These are phyloP conservation scores for Nasturtium officinale DNA, from an alignment of 345 rosid species.

Conservation along the genomic window DNA sequence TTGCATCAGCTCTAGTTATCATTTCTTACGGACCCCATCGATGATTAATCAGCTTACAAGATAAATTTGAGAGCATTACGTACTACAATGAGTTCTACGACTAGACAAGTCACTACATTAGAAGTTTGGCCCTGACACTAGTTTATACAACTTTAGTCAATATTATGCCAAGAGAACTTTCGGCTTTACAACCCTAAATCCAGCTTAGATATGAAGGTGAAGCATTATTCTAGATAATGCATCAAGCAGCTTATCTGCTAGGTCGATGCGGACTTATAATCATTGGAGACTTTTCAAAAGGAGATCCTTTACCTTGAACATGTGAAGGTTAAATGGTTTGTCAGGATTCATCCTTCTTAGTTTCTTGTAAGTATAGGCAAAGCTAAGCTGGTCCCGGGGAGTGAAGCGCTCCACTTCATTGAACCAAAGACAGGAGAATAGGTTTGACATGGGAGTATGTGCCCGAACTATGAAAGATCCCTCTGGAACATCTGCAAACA, in stretches of 20 bases:
- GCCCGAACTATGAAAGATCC: constrained; percentile 94
- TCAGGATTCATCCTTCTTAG: constrained; percentile 75
- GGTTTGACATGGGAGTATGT: constrained; percentile 96
- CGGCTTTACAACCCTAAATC: background rate
- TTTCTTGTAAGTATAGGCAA: constrained; percentile 84
- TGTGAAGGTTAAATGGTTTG: constrained; percentile 80
- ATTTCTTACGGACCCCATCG: background rate
- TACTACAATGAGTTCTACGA: constrained; percentile 14
- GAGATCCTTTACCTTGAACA: constrained; percentile 77
- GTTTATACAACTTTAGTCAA: constrained; percentile 17
- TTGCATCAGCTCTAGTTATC: background rate
- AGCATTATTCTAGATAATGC: constrained; percentile 4
- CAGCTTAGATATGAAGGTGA: background rate
- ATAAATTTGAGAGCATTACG: constrained; percentile 6
- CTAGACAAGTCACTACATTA: constrained; percentile 21
- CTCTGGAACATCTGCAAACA: constrained; percentile 88
- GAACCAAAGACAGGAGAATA: constrained; percentile 98
- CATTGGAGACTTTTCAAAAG: background rate
- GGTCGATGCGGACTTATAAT: background rate
- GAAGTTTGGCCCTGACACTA: constrained; percentile 9
- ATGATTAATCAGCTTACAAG: constrained; percentile 15
- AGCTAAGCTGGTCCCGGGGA: constrained; percentile 97
- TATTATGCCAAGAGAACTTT: background rate
- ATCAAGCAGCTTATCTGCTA: constrained; percentile 22
- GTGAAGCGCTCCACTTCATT: constrained; percentile 97